Evolutionary conservation across 495 filamentous ascomycete genomes (phyloP), one percentile per base, ranked within the genome.

Genomic region (Aspergillus avenaceus): DNA sequence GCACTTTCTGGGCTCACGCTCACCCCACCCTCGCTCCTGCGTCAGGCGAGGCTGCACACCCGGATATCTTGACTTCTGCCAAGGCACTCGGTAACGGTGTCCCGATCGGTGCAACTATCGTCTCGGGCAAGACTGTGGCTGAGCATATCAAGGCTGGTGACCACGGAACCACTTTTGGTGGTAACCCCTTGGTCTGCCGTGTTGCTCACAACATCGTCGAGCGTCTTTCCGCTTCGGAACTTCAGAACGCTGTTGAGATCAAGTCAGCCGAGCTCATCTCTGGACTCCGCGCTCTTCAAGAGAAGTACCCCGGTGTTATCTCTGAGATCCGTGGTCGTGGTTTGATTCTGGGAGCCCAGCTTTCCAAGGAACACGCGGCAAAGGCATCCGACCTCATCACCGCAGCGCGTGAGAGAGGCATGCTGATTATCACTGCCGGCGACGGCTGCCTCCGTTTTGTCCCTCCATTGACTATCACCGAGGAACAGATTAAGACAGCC

Each of bases 61-160:
- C 93, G 14, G 95, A 98, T 63, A 87, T 98, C 59, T 62, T 98
- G 49, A 97, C 92, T 7, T 88, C 84, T 11, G 93, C 93, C 49
- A 98, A 98, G 71, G 93, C 95, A 13, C 82, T 98, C 0, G 93
- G 93, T 7, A 98, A 98, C 62, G 93, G 93, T 7, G 91, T 95
- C 59, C 93, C 92, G 21, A 90, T 98, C 48, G 95, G 89, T 37
- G 95, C 95, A 0, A 90, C 90, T 7, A 84, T 98, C 48, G 87
- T 96, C 18, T 71, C 72, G 3, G 88, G 79, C 49, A 80, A 83
- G 36, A 71, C 74, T 24, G 90, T 98, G 0, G 84, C 80, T 8
- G 76, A 84, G n/a, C 84, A 86, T 64, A 95, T 98, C 63, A 84
- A 87, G 59, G 82, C 87, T 5, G 93, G 93, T 40, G 93, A 98